A percentile compares a stretch with the other conserved stretches of the same genome.
Evolutionary conservation across 2,329 filamentous ascomycete species (phyloP).

Genomic region (Exophiala sp.): DNA sequence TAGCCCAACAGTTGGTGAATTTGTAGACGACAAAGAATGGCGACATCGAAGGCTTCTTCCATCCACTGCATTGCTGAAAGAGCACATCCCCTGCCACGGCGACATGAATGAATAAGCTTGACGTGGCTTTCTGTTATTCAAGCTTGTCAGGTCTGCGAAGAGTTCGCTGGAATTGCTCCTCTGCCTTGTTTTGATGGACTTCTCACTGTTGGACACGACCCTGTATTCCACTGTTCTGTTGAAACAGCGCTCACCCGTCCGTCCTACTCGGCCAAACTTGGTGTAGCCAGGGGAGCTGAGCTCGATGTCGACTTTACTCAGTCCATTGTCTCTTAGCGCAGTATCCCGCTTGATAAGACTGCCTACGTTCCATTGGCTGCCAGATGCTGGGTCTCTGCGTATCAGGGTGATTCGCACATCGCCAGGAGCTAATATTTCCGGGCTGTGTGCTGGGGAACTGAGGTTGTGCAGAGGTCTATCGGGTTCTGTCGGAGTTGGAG

Average conservation of each 20-base stretch:
- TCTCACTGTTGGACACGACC: conserved; percentile 7
- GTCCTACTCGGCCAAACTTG: conserved; percentile 47
- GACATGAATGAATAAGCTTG: conserved; percentile 60
- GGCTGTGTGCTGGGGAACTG: not conserved
- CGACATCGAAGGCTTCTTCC: conserved; percentile 73
- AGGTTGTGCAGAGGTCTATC: too few species aligned
- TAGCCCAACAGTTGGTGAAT: conserved; percentile 29
- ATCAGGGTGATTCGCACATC: conserved; percentile 55
- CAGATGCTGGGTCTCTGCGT: conserved; percentile 66
- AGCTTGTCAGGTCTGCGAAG: not conserved
- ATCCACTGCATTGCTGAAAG: conserved; percentile 73
- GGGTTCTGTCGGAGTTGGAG: not conserved
- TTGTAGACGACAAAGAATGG: conserved; percentile 56
- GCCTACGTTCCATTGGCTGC: conserved; percentile 72
- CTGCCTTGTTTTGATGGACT: not conserved
- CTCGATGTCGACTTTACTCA: conserved; percentile 47
- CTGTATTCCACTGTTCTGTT: conserved; percentile 17
- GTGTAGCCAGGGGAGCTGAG: conserved; percentile 59
- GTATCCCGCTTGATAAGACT: conserved; percentile 49
- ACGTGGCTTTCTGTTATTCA: conserved; percentile 11
- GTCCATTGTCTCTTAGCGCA: conserved; percentile 8
- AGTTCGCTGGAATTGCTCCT: conserved; percentile 18
- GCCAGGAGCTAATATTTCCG: not conserved
- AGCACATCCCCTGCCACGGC: conserved; percentile 83
- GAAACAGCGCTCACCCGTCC: conserved; percentile 18